A percentile compares a stretch with the other conserved stretches of the same genome.
phyloP scores from a whole-genome alignment of 306 rosid species.

The Trifolium subterraneum region DNA sequence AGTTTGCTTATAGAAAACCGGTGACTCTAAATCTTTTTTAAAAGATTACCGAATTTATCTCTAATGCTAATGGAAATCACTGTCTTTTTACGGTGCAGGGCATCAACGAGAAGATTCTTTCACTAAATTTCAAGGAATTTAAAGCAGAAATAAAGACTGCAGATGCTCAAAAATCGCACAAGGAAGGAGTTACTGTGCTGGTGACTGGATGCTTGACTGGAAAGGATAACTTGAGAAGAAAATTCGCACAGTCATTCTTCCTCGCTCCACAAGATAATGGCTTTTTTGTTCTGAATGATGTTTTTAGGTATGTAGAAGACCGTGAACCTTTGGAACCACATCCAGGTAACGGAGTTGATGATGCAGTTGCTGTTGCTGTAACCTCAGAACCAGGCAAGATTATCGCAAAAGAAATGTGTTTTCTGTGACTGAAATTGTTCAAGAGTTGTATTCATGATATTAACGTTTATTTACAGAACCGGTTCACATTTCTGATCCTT shows the following conservation, averaged over 20 bases:
- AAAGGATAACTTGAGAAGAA: conserved; percentile 73
- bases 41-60: conserved; percentile 7
- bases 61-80: conserved; percentile 10
- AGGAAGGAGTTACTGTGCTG: conserved; percentile 73
- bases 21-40: background rate
- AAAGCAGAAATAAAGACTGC: conserved; percentile 81
- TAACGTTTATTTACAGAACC: conserved; percentile 50
- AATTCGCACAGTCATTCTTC: conserved; percentile 73
- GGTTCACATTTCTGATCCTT: conserved; percentile 53
- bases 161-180: conserved; percentile 71
- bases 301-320: conserved; percentile 73
- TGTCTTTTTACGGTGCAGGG: conserved; percentile 55
- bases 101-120: conserved; percentile 73
- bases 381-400: conserved; percentile 62
- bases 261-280: conserved; percentile 88
- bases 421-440: conserved; percentile 19
- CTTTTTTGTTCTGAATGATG: conserved; percentile 77
- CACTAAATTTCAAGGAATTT: conserved; percentile 61
- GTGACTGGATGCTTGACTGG: conserved; percentile 83
- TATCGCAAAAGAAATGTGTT: conserved; percentile 2
- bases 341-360: conserved; percentile 51
- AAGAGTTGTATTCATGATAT: conserved; percentile 30
- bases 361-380: conserved; percentile 39
- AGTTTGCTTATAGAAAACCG: conserved; percentile 40
- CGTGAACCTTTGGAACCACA: conserved; percentile 48